phyloP scores from a whole-genome alignment of 2,329 filamentous ascomycete genomes.

The Apiospora arundinis region DNA sequence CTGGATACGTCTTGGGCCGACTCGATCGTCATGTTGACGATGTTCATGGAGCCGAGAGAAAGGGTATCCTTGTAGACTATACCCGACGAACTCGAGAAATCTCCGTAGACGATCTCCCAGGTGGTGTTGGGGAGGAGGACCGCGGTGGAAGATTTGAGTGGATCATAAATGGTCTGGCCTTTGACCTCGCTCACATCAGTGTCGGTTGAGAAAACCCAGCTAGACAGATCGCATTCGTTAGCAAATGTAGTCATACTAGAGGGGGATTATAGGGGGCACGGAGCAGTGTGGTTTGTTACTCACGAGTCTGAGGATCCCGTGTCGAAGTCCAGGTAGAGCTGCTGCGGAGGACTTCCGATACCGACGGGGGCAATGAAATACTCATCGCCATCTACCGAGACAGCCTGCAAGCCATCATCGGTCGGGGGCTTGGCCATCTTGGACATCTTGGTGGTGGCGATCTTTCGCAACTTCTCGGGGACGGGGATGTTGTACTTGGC shows the following conservation, averaged over 20 bases:
- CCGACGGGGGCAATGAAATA: conserved; percentile 51
- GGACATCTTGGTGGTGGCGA: conserved; percentile 27
- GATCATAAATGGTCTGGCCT: conserved; percentile 50
- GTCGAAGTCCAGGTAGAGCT: conserved; percentile 55
- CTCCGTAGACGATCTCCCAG: conserved; percentile 58
- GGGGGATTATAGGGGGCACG: neutral
- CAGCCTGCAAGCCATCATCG: conserved; percentile 44
- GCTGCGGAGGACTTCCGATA: conserved; percentile 56
- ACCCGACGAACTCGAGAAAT: conserved; percentile 48
- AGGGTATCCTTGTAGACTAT: conserved; percentile 59
- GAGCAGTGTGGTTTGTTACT: conserved; percentile 46
- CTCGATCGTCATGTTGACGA: conserved; percentile 56
- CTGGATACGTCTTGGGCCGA: conserved; percentile 51
- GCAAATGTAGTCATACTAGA: neutral
- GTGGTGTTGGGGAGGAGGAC: conserved; percentile 47
- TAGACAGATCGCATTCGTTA: conserved; percentile 31
- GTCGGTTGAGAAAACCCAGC: conserved; percentile 62
- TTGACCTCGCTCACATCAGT: conserved; percentile 51
- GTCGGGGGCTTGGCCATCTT: neutral
- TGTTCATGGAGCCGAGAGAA: conserved; percentile 49
- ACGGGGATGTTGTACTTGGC: conserved; percentile 42
- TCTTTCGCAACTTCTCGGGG: conserved; percentile 36
- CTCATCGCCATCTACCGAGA: conserved; percentile 48
- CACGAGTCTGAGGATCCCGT: conserved; percentile 67
- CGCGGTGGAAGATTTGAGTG: conserved; percentile 53